Conservation (phyloP, 1,284 basidiomycete genomes). For the Sphaerobolus stellatus region DNA sequence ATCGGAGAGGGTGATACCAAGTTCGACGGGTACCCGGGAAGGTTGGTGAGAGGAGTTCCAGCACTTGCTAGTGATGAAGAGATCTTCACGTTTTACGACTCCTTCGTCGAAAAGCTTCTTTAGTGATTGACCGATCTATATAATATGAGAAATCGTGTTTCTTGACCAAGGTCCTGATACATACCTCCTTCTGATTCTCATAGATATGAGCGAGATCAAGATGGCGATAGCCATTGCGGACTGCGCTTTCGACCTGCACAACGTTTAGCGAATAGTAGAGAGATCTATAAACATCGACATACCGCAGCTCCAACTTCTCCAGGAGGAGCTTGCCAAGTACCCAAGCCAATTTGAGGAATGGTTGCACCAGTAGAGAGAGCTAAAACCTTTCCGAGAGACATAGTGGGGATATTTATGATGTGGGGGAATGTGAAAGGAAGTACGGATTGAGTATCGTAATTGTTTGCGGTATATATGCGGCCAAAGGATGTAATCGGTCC, state of each 20-base stretch:
- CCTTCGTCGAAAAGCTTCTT: conserved; percentile 79
- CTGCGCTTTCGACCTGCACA: conserved; percentile 66
- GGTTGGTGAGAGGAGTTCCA: conserved; percentile 73
- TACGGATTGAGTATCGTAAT: no score
- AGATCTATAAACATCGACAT: conserved; percentile 26
- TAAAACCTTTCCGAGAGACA: conserved; percentile 62
- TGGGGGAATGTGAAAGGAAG: not conserved
- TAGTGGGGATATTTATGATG: conserved; percentile 29
- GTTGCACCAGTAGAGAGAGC: conserved; percentile 49
- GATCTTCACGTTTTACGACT: conserved; percentile 77
- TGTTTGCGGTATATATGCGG: not conserved
- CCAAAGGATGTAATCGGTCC: not conserved
- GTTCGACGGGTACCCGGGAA: conserved; percentile 65
- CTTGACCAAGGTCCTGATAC: conserved; percentile 3
- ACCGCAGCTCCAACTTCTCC: conserved; percentile 77
- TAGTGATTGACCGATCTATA: conserved; percentile 58
- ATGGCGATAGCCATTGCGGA: conserved; percentile 75
- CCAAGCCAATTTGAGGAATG: conserved; percentile 76
- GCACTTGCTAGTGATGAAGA: conserved; percentile 83
- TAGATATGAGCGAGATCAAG: conserved; percentile 79
- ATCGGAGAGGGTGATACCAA: conserved; percentile 56
- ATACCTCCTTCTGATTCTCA: conserved; percentile 69
- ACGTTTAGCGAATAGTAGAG: no score
- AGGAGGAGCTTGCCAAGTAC: conserved; percentile 79
- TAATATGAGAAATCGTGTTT: conserved; percentile 7